These are phyloP conservation scores for Yarrowia divulgata DNA, from an alignment of 805 yeast genomes.

Conservation along the genomic window DNA sequence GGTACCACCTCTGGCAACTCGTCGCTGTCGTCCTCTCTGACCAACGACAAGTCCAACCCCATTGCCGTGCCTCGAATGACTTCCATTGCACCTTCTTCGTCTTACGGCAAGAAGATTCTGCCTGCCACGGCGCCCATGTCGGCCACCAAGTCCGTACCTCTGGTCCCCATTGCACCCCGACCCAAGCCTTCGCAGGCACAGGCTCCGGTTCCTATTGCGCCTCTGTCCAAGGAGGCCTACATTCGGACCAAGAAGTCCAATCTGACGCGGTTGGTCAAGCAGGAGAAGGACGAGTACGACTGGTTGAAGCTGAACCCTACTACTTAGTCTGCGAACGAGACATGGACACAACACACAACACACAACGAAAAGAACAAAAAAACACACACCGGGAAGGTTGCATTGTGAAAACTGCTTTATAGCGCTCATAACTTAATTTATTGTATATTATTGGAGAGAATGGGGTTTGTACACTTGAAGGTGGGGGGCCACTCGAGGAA, in stretches of 20 bases:
- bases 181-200: slow-evolving; percentile 29
- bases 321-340: not conserved
- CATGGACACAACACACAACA: not conserved
- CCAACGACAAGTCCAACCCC: slow-evolving; percentile 23
- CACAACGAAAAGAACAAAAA: slow-evolving; percentile 1
- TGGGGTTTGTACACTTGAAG: no score
- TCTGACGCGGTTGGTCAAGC: slow-evolving; percentile 36
- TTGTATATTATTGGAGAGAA: slow-evolving; percentile 9
- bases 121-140: slow-evolving; percentile 32
- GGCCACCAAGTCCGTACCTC: slow-evolving; percentile 33
- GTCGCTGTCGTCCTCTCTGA: slow-evolving; percentile 35
- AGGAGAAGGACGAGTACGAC: slow-evolving; percentile 36
- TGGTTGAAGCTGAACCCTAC: slow-evolving; percentile 32
- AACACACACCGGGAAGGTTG: slow-evolving; percentile 12
- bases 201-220: slow-evolving; percentile 37
- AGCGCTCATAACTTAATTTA: slow-evolving; percentile 37
- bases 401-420: slow-evolving; percentile 21
- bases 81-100: slow-evolving; percentile 14
- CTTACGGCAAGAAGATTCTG: slow-evolving; percentile 35
- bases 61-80: slow-evolving; percentile 39
- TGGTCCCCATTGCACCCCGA: slow-evolving; percentile 32
- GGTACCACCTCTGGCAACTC: slow-evolving; percentile 25
- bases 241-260: slow-evolving; percentile 35
- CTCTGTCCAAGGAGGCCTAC: slow-evolving; percentile 37
- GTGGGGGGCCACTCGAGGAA: no score